phyloP scores from a whole-genome alignment of 345 rosid species.

The Odontarrhena argentea region DNA sequence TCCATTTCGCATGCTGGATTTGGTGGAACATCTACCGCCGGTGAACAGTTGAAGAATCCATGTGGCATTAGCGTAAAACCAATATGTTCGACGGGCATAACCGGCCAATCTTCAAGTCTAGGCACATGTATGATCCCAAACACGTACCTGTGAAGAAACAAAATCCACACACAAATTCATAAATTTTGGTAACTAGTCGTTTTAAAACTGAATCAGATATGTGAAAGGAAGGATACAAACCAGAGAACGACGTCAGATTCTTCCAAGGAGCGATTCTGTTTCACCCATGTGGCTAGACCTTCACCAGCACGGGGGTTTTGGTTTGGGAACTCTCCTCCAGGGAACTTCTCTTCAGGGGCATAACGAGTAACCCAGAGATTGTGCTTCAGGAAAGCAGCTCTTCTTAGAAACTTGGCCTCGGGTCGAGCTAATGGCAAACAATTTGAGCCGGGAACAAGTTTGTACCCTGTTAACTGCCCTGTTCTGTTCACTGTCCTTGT shows the following conservation, averaged over 20 bases:
- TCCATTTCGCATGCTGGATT: slow-evolving; percentile 66
- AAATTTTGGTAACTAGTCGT: slow-evolving; percentile 2
- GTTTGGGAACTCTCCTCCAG: slow-evolving; percentile 95
- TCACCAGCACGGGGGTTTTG: slow-evolving; percentile 89
- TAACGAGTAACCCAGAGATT: slow-evolving; percentile 89
- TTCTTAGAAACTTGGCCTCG: slow-evolving; percentile 80
- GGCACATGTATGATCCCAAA: slow-evolving; percentile 91
- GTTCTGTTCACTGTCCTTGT: slow-evolving; percentile 88
- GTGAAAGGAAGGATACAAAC: slow-evolving; percentile 43
- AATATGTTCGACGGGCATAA: slow-evolving; percentile 83
- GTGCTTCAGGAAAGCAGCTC: slow-evolving; percentile 86
- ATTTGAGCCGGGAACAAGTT: slow-evolving; percentile 85
- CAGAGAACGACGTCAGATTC: slow-evolving; percentile 86
- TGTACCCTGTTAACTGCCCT: slow-evolving; percentile 83
- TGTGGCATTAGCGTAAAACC: slow-evolving; percentile 96
- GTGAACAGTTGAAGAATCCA: slow-evolving; percentile 95
- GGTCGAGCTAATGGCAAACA: slow-evolving; percentile 86
- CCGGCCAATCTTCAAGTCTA: slow-evolving; percentile 94
- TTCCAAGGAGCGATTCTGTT: slow-evolving; percentile 78
- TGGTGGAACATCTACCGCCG: slow-evolving; percentile 93
- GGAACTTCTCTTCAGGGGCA: slow-evolving; percentile 64
- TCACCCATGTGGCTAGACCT: slow-evolving; percentile 84
- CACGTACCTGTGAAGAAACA: slow-evolving; percentile 60
- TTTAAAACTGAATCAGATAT: background rate
- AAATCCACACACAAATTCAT: background rate